Base-by-base conservation (phyloP, 371 early-diverging fungal species). In the Nematocida ausubeli region DNA sequence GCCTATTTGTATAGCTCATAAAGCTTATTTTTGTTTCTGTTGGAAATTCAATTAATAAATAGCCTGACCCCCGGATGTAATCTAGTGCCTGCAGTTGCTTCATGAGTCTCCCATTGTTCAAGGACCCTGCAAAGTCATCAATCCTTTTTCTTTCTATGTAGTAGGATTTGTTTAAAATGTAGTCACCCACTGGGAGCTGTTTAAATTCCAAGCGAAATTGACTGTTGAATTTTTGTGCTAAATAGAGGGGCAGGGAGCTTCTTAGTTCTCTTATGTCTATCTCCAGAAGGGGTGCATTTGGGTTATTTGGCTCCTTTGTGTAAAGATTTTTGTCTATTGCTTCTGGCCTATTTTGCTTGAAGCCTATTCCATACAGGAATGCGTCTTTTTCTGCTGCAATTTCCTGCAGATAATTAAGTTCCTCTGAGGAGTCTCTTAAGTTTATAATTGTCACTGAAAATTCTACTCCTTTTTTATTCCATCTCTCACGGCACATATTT, bases 101-200 rank as follows among this genome's bases (percentile, higher is more conserved):
- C 40, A 66, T 30, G 7, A 75, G 64, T 30, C 78, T 35, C 4
- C 78, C 78, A 14, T 19, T 75, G 7, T 37, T 24, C 5, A 75
- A 16, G 9, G 78, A 75, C 22, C 9, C 19, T 19, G 66, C 39
- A 35, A 75, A 52, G 56, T 75, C 78, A 1, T 28, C 64, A 40
- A 75, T 63, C 12, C 57, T 37, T 37, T 75, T 75, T 66, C 78
- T 75, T 54, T 75, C 78, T 32, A 75, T 66, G 66, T 37, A 75
- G 40, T 66, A 35, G 3, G 66, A 19, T 12, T 34, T 14, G 47
- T 75, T 75, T 7, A 66, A 34, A 19, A 75, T 51, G 32, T 75
- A 75, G 47, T 75, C 78, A 12, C 78, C 78, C 12, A 44, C 26
- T 34, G 19, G 22, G 9, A 72, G 54, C 30, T 7, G 7, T 12